These are phyloP conservation scores for Pseudozyma pruni DNA, from an alignment of 1,284 basidiomycete species.

Conservation along the genomic window DNA sequence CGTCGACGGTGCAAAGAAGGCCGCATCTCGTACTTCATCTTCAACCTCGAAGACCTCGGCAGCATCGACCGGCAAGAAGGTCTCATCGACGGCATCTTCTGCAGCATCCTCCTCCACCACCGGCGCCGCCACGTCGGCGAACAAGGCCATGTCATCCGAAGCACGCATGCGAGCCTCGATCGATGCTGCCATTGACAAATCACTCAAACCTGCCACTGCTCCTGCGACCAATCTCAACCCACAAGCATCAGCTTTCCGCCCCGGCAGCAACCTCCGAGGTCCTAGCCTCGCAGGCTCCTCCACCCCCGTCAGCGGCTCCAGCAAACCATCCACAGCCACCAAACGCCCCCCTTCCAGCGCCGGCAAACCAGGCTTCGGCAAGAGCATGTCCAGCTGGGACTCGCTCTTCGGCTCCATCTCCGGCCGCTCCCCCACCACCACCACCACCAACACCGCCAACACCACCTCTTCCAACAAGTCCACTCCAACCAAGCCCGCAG, in stretches of 20 bases:
- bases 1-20: constrained; percentile 3
- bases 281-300: constrained; percentile 4
- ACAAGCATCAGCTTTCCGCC: constrained; percentile 33
- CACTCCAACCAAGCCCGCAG: constrained; percentile 12
- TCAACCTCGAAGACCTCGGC: constrained; percentile 7
- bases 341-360: constrained; percentile 13
- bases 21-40: constrained; percentile 1
- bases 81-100: neutral
- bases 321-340: constrained; percentile 4
- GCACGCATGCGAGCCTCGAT: constrained; percentile 42
- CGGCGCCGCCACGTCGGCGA: neutral
- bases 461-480: constrained; percentile 12
- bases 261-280: constrained; percentile 7
- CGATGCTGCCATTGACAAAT: constrained; percentile 39
- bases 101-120: constrained; percentile 1
- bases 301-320: constrained; percentile 16
- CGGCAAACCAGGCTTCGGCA: constrained; percentile 43
- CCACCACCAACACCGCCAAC: constrained; percentile 8
- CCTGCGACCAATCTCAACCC: constrained; percentile 33
- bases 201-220: constrained; percentile 14
- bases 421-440: constrained; percentile 14
- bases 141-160: constrained; percentile 35
- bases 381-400: constrained; percentile 47
- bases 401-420: constrained; percentile 43
- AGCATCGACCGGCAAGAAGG: constrained; percentile 9